phyloP scores from a whole-genome alignment of 345 rosid genomes.

The Gossypium thurberi region DNA sequence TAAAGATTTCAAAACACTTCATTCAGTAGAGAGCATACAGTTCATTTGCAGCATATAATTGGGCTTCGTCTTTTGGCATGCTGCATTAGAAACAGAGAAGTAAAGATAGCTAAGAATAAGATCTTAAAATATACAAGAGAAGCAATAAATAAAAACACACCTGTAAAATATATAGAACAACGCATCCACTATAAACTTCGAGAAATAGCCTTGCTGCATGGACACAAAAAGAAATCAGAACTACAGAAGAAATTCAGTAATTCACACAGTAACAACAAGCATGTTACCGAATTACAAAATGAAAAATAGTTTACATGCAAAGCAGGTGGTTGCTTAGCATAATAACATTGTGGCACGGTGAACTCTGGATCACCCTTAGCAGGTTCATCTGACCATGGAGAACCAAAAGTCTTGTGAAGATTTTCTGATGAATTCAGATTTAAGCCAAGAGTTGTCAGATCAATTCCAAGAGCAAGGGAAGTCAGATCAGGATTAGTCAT shows the following conservation, averaged over 20 bases:
- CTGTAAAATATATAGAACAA: conserved; percentile 90
- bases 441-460: conserved; percentile 85
- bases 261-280: not conserved
- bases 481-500: conserved; percentile 78
- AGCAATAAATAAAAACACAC: conserved; percentile 23
- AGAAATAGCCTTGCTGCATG: conserved; percentile 77
- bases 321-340: conserved; percentile 75
- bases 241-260: not conserved
- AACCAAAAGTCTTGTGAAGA: conserved; percentile 92
- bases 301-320: conserved; percentile 48
- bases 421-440: conserved; percentile 86
- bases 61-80: conserved; percentile 99
- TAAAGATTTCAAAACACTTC: not conserved
- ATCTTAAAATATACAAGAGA: not conserved
- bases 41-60: conserved; percentile 83
- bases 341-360: conserved; percentile 82
- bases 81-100: conserved; percentile 33
- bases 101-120: conserved; percentile 3
- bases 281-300: not conserved
- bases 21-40: conserved; percentile 51
- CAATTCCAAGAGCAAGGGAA: conserved; percentile 85
- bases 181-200: conserved; percentile 63
- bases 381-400: conserved; percentile 98
- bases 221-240: conserved; percentile 12
- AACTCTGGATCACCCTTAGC: conserved; percentile 93